Evolutionary conservation across 2,329 filamentous ascomycete species (phyloP).

Genomic region (Spiromastix sp.): DNA sequence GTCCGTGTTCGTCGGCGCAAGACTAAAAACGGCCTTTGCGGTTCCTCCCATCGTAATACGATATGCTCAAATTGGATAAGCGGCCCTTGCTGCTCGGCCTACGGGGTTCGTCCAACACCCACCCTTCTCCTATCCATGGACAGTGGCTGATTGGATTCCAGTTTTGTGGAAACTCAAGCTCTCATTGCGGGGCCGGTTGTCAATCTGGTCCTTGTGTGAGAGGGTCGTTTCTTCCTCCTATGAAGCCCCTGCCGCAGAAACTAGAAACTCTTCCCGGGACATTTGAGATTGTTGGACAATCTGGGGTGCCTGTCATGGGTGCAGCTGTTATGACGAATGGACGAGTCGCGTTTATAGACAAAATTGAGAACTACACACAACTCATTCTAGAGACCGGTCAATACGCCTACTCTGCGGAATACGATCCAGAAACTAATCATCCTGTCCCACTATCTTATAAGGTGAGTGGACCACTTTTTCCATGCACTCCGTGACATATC

Average conservation of each 20-base stretch:
- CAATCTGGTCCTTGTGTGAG: conserved; percentile 42
- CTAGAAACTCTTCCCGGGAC: conserved; percentile 31
- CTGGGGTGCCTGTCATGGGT: conserved; percentile 55
- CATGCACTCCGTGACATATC: background rate
- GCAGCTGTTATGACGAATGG: conserved; percentile 50
- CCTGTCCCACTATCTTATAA: conserved; percentile 39
- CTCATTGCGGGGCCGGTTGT: conserved; percentile 48
- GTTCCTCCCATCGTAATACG: conserved; percentile 37
- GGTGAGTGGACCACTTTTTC: conserved; percentile 11
- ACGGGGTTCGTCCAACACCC: conserved; percentile 41
- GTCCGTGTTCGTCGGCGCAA: too few relatives aligned
- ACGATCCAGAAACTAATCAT: conserved; percentile 42
- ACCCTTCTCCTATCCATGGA: background rate
- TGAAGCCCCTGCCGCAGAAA: too few relatives aligned
- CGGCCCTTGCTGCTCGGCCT: conserved; percentile 47
- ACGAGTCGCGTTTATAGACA: conserved; percentile 51
- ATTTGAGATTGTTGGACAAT: conserved; percentile 42
- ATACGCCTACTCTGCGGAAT: conserved; percentile 51
- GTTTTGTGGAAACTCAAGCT: conserved; percentile 29
- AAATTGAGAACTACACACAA: conserved; percentile 53
- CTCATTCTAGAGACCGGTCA: conserved; percentile 43
- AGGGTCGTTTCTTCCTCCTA: background rate
- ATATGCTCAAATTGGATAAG: conserved; percentile 44
- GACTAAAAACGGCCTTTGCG: conserved; percentile 42
- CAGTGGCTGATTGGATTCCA: conserved; percentile 7